Evolutionary conservation across 345 rosid species (phyloP), one percentile per base, ranked within the genome.

Genomic region (Eucalyptus cloeziana): DNA sequence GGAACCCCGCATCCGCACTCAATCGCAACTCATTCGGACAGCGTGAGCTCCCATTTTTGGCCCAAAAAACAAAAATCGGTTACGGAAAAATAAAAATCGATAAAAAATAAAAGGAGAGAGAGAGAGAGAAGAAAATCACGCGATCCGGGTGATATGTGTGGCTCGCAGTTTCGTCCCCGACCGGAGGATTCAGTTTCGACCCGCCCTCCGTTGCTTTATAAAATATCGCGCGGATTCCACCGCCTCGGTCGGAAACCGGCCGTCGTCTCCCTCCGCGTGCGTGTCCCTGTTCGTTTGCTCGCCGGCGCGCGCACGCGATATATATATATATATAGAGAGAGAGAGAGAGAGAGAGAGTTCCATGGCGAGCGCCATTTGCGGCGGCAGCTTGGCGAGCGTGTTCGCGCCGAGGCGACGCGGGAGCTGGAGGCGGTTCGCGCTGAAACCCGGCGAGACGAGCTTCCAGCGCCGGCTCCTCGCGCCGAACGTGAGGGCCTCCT

Each of bases 401-500:
- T 10, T 76, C 6, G 30, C 49, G n/a, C 22, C 83, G 27, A n/a
- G 83, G 13, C 88, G 19, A 52, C 44, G 49, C 40, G 12, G 88
- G 45, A 47, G 51, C 50, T 64, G 13, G 56, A 64, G 40, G 37
- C 16, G 31, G 49, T 44, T 62, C 54, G 43, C 31, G 54, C 37
- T 27, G 54, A 40, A 21, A 22, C 31, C 71, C 43, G 44, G 54
- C 16, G 27, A 15, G 22, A 45, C 49, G 40, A 49, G 69, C 80
- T 45, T 87, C 89, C 40, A 5, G 24, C 58, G 67, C 10, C 69
- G 49, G 4, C 10, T 85, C 33, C 24, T 76, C 67, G 27, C 13
- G 49, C 40, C 43, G 43, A 52, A 16, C 25, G 51, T 94, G 80
- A 93, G 94, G 21, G 96, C 95, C 90, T 91, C 94, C 52, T 91